Percentiles rank a stretch among this genome's conserved stretches.
phyloP scores from a whole-genome alignment of 306 rosid genomes.

The Styphnolobium japonicum region DNA sequence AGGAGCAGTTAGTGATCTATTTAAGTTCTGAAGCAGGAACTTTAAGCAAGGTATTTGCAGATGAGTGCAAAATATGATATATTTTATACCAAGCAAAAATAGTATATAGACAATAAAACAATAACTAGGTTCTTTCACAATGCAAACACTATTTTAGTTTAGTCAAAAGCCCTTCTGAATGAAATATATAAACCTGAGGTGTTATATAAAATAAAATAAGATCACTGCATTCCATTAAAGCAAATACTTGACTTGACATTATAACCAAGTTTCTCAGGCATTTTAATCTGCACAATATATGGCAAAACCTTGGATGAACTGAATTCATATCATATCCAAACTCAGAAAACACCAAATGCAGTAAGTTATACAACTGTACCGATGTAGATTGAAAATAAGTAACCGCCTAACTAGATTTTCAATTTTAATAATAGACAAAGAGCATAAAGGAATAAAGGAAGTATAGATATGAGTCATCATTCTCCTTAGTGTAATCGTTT shows the following conservation, averaged over 20 bases:
- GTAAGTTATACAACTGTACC: background rate
- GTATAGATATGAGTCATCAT: background rate
- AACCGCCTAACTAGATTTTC: background rate
- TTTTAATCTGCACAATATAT: background rate
- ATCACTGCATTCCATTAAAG: background rate
- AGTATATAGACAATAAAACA: background rate
- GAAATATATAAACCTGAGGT: background rate
- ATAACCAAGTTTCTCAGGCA: background rate
- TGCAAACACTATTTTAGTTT: background rate
- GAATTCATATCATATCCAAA: background rate
- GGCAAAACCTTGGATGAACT: background rate
- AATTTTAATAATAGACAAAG: background rate
- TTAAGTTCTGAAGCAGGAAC: background rate
- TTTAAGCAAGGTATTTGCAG: background rate
- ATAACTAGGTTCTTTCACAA: background rate
- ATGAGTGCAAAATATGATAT: background rate
- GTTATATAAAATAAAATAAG: background rate
- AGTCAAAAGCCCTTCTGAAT: background rate
- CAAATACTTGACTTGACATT: background rate
- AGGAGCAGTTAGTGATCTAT: background rate
- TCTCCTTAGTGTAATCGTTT: background rate
- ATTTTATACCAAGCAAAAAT: background rate
- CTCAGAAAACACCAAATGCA: background rate
- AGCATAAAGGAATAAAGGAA: background rate
- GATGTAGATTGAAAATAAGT: slow-evolving; percentile 2